Base-by-base conservation (phyloP, 1,139 yeast species). In the Saccharomyces hybrid region DNA sequence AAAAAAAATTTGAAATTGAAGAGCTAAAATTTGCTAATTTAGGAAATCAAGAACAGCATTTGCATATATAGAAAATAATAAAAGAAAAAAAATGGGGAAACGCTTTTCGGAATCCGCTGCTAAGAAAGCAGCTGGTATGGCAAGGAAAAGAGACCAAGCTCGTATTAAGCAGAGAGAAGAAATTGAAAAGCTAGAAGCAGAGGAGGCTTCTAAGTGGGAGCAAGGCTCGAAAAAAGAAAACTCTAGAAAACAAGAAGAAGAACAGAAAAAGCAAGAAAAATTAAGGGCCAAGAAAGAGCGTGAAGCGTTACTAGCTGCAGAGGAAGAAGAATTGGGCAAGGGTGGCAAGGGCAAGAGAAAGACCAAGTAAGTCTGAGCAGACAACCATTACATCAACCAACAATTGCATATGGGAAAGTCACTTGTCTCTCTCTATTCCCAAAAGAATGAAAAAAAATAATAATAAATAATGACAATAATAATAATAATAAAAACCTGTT, bases 161-260 rank as follows among this genome's bases (percentile, higher is more conserved):
- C 54, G 56, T 20, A 59, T 59, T 6, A 68, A 67, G 55, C 61
- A 59, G 11, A 57, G 60, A 34, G 64, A 61, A 11, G 67, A 65
- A 49, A 44, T 47, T 5, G 64, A 55, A 23, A 56, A 52, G 44
- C 38, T 47, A 26, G 72, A 68, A 50, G 67, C 67, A 20, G 68
- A 55, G 51, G 69, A 58, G 57, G 67, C 59, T 57, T 61, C 59
- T 53, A 71, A 57, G 59, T 74, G 65, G 72, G 73, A 60, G 55
- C 70, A 63, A 56, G 80, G 68, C 60, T 65, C 69, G 57, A 72
- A 41, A 66, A 71, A 59, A 49, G 59, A 59, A 4, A 65, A 56
- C 51, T 55, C 60, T 20, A 67, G 64, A 57, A 67, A 67, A 53
- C 29, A 55, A 38, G 50, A 54, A 23, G 72, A 68, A 48, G 69